A percentile compares a stretch with the other conserved stretches of the same genome.
phyloP scores from a whole-genome alignment of 179 eudicot species.

The Beta lomatogona region DNA sequence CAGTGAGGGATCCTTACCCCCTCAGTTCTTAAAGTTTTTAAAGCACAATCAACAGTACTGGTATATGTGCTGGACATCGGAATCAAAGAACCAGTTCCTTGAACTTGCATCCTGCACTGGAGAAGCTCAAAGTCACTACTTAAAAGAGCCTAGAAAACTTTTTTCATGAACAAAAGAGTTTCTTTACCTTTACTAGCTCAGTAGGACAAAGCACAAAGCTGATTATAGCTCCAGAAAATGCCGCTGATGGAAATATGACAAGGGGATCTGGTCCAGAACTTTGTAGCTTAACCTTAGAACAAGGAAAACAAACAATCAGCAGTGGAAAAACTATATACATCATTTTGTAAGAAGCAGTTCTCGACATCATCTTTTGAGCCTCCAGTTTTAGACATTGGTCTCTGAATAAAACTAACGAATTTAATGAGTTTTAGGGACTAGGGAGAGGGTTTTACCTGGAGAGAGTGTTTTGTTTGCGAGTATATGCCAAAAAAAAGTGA shows the following conservation, averaged over 20 bases:
- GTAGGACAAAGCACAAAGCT: constrained; percentile 84
- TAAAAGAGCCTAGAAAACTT: constrained; percentile 18
- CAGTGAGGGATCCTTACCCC: constrained; percentile 58
- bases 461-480: constrained; percentile 75
- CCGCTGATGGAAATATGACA: constrained; percentile 80
- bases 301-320: constrained; percentile 12
- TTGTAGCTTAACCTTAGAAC: constrained; percentile 52
- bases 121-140: constrained; percentile 52
- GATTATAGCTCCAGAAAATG: constrained; percentile 70
- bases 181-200: constrained; percentile 77
- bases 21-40: constrained; percentile 67
- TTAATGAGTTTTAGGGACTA: not conserved
- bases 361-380: not conserved
- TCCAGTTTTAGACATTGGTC: not conserved
- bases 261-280: constrained; percentile 60
- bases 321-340: not conserved
- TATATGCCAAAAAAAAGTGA: constrained; percentile 92
- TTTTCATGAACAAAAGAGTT: constrained; percentile 7
- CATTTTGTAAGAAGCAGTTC: not conserved
- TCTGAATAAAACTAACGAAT: not conserved
- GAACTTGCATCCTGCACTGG: constrained; percentile 99
- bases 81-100: constrained; percentile 78
- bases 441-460: constrained; percentile 51
- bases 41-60: constrained; percentile 77
- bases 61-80: constrained; percentile 58